phyloP scores from a whole-genome alignment of 169 alveolate species.

The Cryptosporidium muris region DNA sequence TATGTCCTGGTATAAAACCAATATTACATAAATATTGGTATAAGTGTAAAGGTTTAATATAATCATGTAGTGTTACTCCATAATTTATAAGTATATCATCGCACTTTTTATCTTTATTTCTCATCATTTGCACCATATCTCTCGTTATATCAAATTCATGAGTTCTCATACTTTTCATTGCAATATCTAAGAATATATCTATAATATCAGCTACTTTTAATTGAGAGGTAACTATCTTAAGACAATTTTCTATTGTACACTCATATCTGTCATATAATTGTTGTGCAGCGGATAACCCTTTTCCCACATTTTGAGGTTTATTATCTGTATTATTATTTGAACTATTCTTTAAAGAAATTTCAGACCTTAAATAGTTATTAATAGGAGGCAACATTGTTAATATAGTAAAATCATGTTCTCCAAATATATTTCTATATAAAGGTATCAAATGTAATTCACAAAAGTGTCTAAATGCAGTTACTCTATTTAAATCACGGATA shows the following conservation, averaged over 20 bases:
- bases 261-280: conserved; percentile 56
- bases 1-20: conserved; percentile 66
- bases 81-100: conserved; percentile 62
- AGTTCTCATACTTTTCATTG: conserved; percentile 52
- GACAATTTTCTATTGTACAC: conserved; percentile 49
- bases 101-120: conserved; percentile 6
- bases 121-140: conserved; percentile 29
- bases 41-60: conserved; percentile 45
- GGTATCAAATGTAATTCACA: conserved; percentile 66
- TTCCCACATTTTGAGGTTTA: not conserved
- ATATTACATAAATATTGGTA: conserved; percentile 27
- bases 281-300: conserved; percentile 1
- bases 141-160: conserved; percentile 60
- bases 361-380: conserved; percentile 2
- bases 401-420: conserved; percentile 32
- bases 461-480: conserved; percentile 67
- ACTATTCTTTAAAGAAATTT: not conserved
- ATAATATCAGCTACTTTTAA: conserved; percentile 39
- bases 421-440: conserved; percentile 23
- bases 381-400: conserved; percentile 37
- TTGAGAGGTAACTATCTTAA: conserved; percentile 62
- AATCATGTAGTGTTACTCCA: conserved; percentile 54
- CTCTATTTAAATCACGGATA: conserved; percentile 61
- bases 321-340: not conserved
- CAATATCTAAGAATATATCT: conserved; percentile 35